A percentile compares a stretch with the other conserved stretches of the same genome.
Evolutionary conservation across 2,329 filamentous ascomycete species (phyloP).

Genomic region (Xylaria sp.): DNA sequence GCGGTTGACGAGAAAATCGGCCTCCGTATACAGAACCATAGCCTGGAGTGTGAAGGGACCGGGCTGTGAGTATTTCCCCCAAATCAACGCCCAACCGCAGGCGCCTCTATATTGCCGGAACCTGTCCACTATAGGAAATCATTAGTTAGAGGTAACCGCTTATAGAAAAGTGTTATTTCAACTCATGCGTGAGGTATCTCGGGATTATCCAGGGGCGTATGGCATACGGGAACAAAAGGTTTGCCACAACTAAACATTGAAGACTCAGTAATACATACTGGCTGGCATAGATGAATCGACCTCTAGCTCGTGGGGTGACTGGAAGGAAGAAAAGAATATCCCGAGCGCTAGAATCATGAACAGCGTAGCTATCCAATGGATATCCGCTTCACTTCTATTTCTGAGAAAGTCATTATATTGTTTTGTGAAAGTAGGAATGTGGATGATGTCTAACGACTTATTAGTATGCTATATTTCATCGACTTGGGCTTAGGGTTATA

Average conservation of each 20-base stretch:
- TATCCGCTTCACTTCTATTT: constrained; percentile 53
- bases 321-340: constrained; percentile 58
- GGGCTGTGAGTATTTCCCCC: constrained; percentile 63
- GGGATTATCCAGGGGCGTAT: neutral
- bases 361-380: constrained; percentile 63
- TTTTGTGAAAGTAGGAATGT: constrained; percentile 63
- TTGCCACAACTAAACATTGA: neutral
- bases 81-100: constrained; percentile 63
- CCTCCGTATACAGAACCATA: constrained; percentile 64
- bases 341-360: constrained; percentile 60
- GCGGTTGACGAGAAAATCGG: constrained; percentile 63
- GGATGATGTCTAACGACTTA: constrained; percentile 59
- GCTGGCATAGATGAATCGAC: constrained; percentile 54
- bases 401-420: constrained; percentile 64
- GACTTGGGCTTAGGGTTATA: constrained; percentile 1
- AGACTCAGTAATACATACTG: constrained; percentile 33
- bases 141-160: constrained; percentile 11
- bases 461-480: constrained; percentile 27
- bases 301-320: constrained; percentile 57
- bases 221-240: neutral
- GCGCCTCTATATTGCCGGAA: constrained; percentile 61
- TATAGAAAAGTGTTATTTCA: neutral
- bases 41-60: constrained; percentile 61
- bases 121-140: constrained; percentile 52
- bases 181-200: neutral